Percentiles rank a stretch among this genome's conserved stretches.
phyloP scores from a whole-genome alignment of 148 eudicot species.

The Rhododendron henanense region DNA sequence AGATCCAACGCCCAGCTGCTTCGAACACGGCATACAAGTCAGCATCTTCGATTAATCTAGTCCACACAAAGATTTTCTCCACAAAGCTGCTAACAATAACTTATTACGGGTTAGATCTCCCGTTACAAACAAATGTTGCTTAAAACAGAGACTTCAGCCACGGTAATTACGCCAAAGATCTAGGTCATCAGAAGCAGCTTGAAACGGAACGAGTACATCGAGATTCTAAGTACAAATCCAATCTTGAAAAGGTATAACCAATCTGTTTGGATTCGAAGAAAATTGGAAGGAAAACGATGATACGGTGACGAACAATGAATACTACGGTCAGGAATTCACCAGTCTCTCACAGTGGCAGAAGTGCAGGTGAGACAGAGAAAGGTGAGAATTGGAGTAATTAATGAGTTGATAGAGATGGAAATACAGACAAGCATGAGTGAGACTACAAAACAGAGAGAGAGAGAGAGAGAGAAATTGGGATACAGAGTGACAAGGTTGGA shows the following conservation, averaged over 20 bases:
- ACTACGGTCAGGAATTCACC: background rate
- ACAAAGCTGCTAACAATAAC: background rate
- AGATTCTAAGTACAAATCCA: background rate
- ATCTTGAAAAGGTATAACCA: background rate
- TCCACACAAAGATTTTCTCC: background rate
- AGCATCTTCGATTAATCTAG: slow-evolving; percentile 32
- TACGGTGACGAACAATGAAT: background rate
- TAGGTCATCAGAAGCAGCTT: background rate
- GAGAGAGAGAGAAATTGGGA: background rate
- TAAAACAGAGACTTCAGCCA: background rate
- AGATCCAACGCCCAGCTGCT: slow-evolving; percentile 60
- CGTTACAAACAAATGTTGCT: background rate
- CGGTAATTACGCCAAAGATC: background rate
- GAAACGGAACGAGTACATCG: background rate
- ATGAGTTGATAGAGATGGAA: background rate
- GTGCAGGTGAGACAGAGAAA: background rate
- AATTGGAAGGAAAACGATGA: background rate
- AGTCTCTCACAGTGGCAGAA: background rate
- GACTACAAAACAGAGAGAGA: background rate
- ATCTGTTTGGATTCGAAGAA: background rate
- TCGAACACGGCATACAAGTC: slow-evolving; percentile 71
- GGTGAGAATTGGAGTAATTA: background rate
- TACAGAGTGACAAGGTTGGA: background rate
- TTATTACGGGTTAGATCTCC: background rate
- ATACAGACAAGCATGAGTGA: background rate